Evolutionary conservation across 306 rosid genomes (phyloP), one percentile per base, ranked within the genome.

Genomic region (Dryas drummondii): DNA sequence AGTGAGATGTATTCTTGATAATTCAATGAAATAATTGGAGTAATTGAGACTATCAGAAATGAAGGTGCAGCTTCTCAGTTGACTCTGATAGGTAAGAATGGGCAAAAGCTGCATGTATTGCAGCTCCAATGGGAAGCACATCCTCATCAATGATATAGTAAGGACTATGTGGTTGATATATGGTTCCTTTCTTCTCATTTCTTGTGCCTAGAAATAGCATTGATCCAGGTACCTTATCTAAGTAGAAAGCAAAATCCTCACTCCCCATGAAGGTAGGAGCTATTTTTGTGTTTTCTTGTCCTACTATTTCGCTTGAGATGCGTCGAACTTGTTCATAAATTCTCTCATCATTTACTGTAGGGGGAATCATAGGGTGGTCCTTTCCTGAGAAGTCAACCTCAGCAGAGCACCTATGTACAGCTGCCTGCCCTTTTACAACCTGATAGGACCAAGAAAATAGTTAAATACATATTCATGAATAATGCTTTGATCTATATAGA

Each of bases 171-270:
- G 90, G 88, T 46, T 84, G 50, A 76, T 81, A 55, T 51, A 73
- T 79, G 56, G 97, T 85, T 77, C 93, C 96, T 47, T 73, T 85
- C 78, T 84, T 83, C 37, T 93, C 94, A 71, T 93, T 90, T 72
- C 73, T 19, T 1, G 68, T 78, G 37, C 98, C 97, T 26, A 93
- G 27, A 52, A 93, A 78, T 41, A 93, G 7, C 79, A 89, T 86
- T 41, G 93, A 19, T 6, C 98, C 97, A 4, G 96, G 92, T 54
- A 93, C 96, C 59, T 87, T 84, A 1, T 89, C 97, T 76, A 83
- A 68, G 86, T 78, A 93, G 84, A 89, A 91, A 46, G 98, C 93
- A 77, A 93, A 93, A 86, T 93, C 98, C 80, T 93, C 98, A 80
- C 98, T 93, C 19, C 91, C 98, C 72, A 89, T 91, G 80, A 84